phyloP scores from a whole-genome alignment of 2,329 filamentous ascomycete genomes.

The Sarocladium brachiariae region DNA sequence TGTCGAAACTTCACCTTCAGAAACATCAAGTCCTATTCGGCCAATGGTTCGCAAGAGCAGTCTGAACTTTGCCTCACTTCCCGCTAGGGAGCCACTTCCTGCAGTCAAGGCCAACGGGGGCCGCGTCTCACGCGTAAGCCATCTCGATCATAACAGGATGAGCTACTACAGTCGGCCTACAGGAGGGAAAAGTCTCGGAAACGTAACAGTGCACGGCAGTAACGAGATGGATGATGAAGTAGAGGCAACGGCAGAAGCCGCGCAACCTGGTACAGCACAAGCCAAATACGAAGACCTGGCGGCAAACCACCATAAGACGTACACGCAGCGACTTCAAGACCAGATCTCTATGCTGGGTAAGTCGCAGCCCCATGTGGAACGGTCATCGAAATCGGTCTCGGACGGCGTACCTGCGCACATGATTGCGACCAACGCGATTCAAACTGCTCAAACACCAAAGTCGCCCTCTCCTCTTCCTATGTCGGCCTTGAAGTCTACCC shows the following conservation, averaged over 20 bases:
- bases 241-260: conserved; percentile 14
- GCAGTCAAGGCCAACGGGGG: conserved; percentile 77
- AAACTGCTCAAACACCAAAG: conserved; percentile 22
- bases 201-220: conserved; percentile 34
- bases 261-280: conserved; percentile 13
- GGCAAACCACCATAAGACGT: conserved; percentile 67
- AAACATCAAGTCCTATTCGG: conserved; percentile 66
- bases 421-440: conserved; percentile 14
- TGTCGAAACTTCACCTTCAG: conserved; percentile 55
- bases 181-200: conserved; percentile 64
- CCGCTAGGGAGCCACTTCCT: conserved; percentile 79
- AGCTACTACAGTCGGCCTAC: conserved; percentile 71
- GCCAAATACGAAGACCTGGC: conserved; percentile 7
- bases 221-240: conserved; percentile 34
- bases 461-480: conserved; percentile 22
- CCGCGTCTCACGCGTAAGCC: conserved; percentile 67
- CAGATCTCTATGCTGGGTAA: conserved; percentile 73
- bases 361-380: conserved; percentile 40
- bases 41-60: conserved; percentile 86
- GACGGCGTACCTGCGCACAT: conserved; percentile 29
- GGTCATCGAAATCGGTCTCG: conserved; percentile 41
- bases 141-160: conserved; percentile 64
- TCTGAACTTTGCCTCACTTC: conserved; percentile 86
- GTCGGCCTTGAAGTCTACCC: conserved; percentile 35
- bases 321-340: conserved; percentile 89